Evolutionary conservation across 495 filamentous ascomycete species (phyloP).

Genomic region (Podospora didyma): DNA sequence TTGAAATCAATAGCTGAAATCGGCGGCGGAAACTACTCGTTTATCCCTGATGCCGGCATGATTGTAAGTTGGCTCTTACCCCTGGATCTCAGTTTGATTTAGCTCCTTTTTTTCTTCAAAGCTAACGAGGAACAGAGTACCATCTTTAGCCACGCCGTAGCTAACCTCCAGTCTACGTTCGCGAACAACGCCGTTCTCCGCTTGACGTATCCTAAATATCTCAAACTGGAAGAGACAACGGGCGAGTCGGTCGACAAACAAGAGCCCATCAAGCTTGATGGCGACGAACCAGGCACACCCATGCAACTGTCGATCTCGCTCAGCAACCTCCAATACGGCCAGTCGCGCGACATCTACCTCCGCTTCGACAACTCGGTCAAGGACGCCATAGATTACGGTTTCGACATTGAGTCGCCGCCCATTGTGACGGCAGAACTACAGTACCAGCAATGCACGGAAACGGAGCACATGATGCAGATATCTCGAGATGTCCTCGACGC

Average conservation of each 20-base stretch:
- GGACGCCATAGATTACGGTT: neutral
- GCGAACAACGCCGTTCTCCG: conserved; percentile 31
- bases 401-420: conserved; percentile 4
- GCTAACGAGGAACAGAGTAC: conserved; percentile 27
- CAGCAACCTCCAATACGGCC: conserved; percentile 43
- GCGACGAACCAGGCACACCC: neutral
- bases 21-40: conserved; percentile 40
- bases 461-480: neutral
- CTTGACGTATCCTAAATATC: conserved; percentile 27
- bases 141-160: conserved; percentile 44
- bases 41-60: conserved; percentile 47
- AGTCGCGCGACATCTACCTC: conserved; percentile 44
- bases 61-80: conserved; percentile 25
- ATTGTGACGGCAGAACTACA: conserved; percentile 25
- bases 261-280: conserved; percentile 11
- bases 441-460: conserved; percentile 22
- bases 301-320: conserved; percentile 30
- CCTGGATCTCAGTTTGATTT: neutral
- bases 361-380: conserved; percentile 3
- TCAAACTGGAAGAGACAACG: conserved; percentile 30
- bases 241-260: conserved; percentile 30
- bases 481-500: conserved; percentile 7
- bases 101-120: conserved; percentile 2
- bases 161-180: conserved; percentile 44
- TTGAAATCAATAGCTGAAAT: conserved; percentile 44